phyloP scores from a whole-genome alignment of 106 monocot species.

The Platanthera guangdongensis region DNA sequence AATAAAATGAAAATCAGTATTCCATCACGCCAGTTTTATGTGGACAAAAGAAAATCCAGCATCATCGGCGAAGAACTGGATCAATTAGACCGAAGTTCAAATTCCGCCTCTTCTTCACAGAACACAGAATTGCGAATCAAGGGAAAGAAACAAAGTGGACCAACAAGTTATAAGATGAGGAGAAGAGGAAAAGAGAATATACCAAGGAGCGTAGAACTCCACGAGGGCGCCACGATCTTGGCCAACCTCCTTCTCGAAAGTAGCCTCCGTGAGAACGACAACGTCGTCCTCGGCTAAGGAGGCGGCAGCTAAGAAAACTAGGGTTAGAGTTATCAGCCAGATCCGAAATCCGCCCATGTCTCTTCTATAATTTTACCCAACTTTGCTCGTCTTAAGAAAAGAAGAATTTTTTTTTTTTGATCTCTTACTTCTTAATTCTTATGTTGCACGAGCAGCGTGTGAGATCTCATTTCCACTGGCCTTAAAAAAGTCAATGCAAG shows the following conservation, averaged over 20 bases:
- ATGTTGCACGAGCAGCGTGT: no score
- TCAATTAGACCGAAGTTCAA: not conserved
- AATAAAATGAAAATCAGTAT: not conserved
- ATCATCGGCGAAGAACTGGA: not conserved
- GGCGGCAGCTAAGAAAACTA: conserved; percentile 20
- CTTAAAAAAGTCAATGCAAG: no score
- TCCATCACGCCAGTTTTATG: not conserved
- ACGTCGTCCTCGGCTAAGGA: conserved; percentile 55
- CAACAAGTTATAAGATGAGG: not conserved
- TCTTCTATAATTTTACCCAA: not conserved
- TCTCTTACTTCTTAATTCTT: no score
- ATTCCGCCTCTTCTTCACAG: not conserved
- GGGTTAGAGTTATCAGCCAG: conserved; percentile 21
- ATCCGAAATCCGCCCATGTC: conserved; percentile 18
- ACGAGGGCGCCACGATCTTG: conserved; percentile 94
- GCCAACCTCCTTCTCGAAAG: conserved; percentile 94
- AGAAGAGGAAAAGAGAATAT: not conserved
- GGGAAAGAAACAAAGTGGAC: not conserved
- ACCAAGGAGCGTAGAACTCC: conserved; percentile 99
- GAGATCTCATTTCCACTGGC: no score
- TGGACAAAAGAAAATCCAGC: not conserved
- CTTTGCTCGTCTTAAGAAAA: no score
- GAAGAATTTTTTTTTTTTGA: no score
- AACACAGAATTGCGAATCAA: not conserved
- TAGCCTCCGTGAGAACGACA: conserved; percentile 63